phyloP scores from a whole-genome alignment of 2,329 filamentous ascomycete species.

The Huntiella decipiens region DNA sequence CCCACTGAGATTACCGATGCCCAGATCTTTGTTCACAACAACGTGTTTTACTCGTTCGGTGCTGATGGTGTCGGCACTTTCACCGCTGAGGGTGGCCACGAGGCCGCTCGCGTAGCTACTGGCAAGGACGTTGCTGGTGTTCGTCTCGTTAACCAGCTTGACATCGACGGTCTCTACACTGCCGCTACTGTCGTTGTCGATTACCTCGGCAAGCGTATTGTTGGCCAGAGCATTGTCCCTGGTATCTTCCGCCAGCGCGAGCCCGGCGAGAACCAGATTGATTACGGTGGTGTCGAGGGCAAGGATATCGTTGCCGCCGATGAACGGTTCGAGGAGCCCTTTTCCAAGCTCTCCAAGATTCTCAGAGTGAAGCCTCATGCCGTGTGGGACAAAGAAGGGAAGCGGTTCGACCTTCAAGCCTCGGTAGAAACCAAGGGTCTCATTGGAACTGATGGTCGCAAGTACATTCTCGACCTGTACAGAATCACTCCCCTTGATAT shows the following conservation, averaged over 20 bases:
- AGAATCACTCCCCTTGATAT: slow-evolving; percentile 85
- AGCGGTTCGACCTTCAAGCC: slow-evolving; percentile 76
- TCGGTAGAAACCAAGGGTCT: slow-evolving; percentile 97
- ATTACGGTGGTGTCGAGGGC: slow-evolving; percentile 94
- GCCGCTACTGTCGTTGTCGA: slow-evolving; percentile 93
- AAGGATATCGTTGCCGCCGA: slow-evolving; percentile 89
- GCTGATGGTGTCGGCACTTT: slow-evolving; percentile 96
- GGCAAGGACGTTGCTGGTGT: slow-evolving; percentile 94
- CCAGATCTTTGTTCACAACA: slow-evolving; percentile 98
- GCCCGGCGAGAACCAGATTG: slow-evolving; percentile 93
- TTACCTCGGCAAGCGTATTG: slow-evolving; percentile 90
- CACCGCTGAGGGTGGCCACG: slow-evolving; percentile 86
- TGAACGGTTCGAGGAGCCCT: slow-evolving; percentile 64
- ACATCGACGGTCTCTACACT: slow-evolving; percentile 85
- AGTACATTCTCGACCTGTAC: slow-evolving; percentile 95
- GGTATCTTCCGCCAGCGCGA: slow-evolving; percentile 98
- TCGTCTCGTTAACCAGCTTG: slow-evolving; percentile 86
- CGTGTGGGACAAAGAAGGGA: slow-evolving; percentile 93
- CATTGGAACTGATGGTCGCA: slow-evolving; percentile 88
- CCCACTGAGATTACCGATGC: slow-evolving; percentile 83
- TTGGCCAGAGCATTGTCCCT: slow-evolving; percentile 93
- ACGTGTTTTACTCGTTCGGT: slow-evolving; percentile 97
- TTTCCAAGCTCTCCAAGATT: slow-evolving; percentile 77
- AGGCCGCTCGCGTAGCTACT: slow-evolving; percentile 86
- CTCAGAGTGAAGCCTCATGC: slow-evolving; percentile 85